These are phyloP conservation scores for Tylopilus cervinicoccineus DNA, from an alignment of 768 basidiomycete species.

Conservation along the genomic window DNA sequence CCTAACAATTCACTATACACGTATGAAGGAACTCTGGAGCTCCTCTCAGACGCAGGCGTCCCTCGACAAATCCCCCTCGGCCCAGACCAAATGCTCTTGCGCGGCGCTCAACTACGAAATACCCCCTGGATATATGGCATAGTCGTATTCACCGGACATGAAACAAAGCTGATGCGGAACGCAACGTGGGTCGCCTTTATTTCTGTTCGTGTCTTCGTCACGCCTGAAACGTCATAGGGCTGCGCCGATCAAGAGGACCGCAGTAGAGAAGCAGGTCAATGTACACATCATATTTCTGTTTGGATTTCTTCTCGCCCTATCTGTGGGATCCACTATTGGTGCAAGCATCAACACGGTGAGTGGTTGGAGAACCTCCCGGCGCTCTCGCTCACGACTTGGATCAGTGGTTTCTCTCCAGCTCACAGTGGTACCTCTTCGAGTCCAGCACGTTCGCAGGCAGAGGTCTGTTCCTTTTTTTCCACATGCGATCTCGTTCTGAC, in stretches of 20 bases:
- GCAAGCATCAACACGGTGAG: constrained; percentile 78
- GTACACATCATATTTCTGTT: constrained; percentile 95
- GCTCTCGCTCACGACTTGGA: not conserved
- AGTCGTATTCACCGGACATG: constrained; percentile 93
- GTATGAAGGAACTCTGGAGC: constrained; percentile 79
- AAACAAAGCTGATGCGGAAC: constrained; percentile 97
- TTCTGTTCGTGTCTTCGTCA: not conserved
- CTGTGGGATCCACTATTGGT: constrained; percentile 88
- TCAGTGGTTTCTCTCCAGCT: constrained; percentile 80
- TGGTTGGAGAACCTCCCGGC: not conserved
- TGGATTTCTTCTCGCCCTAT: constrained; percentile 78
- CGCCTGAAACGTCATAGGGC: constrained; percentile 46
- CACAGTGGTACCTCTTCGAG: constrained; percentile 90
- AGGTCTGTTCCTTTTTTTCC: constrained; percentile 41
- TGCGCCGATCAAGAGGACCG: constrained; percentile 94
- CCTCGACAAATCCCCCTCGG: constrained; percentile 86
- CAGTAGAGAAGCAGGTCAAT: constrained; percentile 95
- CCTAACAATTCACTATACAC: constrained; percentile 98
- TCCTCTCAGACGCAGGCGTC: constrained; percentile 49
- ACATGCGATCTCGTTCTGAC: not conserved
- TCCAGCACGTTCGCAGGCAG: constrained; percentile 53
- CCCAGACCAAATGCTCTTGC: constrained; percentile 89
- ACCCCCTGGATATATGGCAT: constrained; percentile 96
- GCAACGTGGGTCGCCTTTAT: constrained; percentile 71
- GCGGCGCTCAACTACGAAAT: constrained; percentile 94